phyloP scores from a whole-genome alignment of 1,139 yeast species.

The Hyphopichia pseudoburtonii region DNA sequence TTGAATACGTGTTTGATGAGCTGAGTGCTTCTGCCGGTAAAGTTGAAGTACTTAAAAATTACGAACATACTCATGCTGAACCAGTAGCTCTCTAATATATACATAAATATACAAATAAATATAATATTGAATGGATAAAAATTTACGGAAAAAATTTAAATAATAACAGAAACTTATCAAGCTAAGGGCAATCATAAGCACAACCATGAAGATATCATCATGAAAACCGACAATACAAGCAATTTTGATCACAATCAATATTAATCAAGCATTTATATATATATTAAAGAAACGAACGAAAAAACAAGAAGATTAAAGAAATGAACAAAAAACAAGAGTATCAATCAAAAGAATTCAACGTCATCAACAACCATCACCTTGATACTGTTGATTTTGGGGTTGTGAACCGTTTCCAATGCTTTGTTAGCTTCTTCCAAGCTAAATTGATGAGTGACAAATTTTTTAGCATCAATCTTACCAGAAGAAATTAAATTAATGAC shows the following conservation, averaged over 20 bases:
- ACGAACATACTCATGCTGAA: slow-evolving; percentile 22
- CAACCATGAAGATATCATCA: too few relatives aligned
- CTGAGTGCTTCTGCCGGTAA: slow-evolving; percentile 41
- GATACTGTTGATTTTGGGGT: slow-evolving; percentile 16
- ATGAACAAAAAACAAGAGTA: neutral
- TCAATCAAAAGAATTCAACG: slow-evolving; percentile 7
- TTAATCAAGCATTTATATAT: neutral
- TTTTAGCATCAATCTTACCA: slow-evolving; percentile 23
- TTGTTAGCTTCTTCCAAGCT: slow-evolving; percentile 24
- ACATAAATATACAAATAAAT: neutral
- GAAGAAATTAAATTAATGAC: slow-evolving; percentile 24
- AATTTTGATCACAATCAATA: too few relatives aligned
- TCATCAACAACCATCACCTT: slow-evolving; percentile 12
- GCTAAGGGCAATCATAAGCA: neutral
- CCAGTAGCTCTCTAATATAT: neutral
- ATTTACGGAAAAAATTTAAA: too few relatives aligned
- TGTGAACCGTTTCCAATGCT: slow-evolving; percentile 23
- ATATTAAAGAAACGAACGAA: neutral
- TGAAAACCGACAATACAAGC: too few relatives aligned
- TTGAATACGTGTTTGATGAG: slow-evolving; percentile 39
- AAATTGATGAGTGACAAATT: slow-evolving; percentile 27
- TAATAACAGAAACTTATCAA: neutral
- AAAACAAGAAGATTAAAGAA: neutral
- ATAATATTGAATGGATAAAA: neutral
- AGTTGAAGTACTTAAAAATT: slow-evolving; percentile 30